These are phyloP conservation scores for Ogataea methanolica DNA, from an alignment of 805 yeast species.

Conservation along the genomic window DNA sequence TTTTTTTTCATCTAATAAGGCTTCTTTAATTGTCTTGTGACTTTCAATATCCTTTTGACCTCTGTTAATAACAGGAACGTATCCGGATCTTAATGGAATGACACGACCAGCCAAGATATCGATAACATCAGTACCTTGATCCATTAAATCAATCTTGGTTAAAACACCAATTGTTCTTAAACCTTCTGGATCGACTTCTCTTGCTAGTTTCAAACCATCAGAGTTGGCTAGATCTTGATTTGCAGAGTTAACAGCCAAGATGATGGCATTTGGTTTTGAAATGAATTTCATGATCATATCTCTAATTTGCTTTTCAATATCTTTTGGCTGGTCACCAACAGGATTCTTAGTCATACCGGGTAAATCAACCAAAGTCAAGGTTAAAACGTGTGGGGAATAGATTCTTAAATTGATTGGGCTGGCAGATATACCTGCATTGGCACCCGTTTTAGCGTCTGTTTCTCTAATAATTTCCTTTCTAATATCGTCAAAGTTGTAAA, in stretches of 20 bases:
- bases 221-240: slow-evolving; percentile 96
- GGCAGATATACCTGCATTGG: slow-evolving; percentile 84
- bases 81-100: slow-evolving; percentile 91
- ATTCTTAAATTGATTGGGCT: slow-evolving; percentile 91
- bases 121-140: slow-evolving; percentile 93
- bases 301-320: slow-evolving; percentile 89
- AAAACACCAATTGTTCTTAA: slow-evolving; percentile 93
- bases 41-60: slow-evolving; percentile 94
- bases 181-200: slow-evolving; percentile 98
- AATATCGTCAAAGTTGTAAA: slow-evolving; percentile 83
- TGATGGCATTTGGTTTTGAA: slow-evolving; percentile 92
- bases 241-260: slow-evolving; percentile 92
- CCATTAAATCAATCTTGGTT: slow-evolving; percentile 96
- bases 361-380: slow-evolving; percentile 90
- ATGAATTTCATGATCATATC: slow-evolving; percentile 91
- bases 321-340: slow-evolving; percentile 98
- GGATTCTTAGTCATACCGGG: slow-evolving; percentile 99
- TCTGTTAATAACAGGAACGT: slow-evolving; percentile 94
- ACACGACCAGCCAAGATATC: slow-evolving; percentile 95
- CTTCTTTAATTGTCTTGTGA: slow-evolving; percentile 83
- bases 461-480: slow-evolving; percentile 88
- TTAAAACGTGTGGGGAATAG: slow-evolving; percentile 89
- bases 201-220: slow-evolving; percentile 91
- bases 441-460: slow-evolving; percentile 79
- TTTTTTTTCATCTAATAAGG: slow-evolving; percentile 71